Percentiles rank a stretch among this genome's conserved stretches.
These are phyloP conservation scores for Akebia trifoliata DNA, from an alignment of 164 flowering plant species.

Conservation along the genomic window DNA sequence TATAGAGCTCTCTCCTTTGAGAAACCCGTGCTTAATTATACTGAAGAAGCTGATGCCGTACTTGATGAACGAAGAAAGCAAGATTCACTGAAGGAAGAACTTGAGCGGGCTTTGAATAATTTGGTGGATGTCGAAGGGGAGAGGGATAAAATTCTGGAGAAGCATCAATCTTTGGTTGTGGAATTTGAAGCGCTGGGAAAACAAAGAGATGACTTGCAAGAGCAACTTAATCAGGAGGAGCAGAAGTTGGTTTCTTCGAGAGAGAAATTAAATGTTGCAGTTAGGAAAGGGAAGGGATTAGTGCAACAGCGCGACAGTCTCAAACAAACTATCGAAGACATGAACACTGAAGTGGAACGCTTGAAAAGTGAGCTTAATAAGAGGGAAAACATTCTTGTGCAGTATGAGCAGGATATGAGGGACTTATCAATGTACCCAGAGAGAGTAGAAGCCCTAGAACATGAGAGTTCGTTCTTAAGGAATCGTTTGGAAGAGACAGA, in stretches of 20 bases:
- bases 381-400: constrained; percentile 37
- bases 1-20: constrained; percentile 23
- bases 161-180: constrained; percentile 35
- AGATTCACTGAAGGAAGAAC: constrained; percentile 36
- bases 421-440: constrained; percentile 41
- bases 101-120: constrained; percentile 50
- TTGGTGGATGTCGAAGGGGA: constrained; percentile 52
- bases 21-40: constrained; percentile 22
- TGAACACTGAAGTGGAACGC: constrained; percentile 45
- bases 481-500: constrained; percentile 53
- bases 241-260: constrained; percentile 73
- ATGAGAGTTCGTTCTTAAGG: constrained; percentile 45
- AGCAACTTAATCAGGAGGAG: constrained; percentile 70
- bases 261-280: constrained; percentile 95
- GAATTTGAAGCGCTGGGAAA: constrained; percentile 44
- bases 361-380: constrained; percentile 49
- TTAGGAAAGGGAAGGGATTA: constrained; percentile 87
- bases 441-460: constrained; percentile 43
- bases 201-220: constrained; percentile 49
- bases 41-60: constrained; percentile 14
- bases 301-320: constrained; percentile 89
- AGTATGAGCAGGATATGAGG: constrained; percentile 47
- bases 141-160: constrained; percentile 46
- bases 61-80: constrained; percentile 11
- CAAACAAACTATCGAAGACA: constrained; percentile 68